Evolutionary conservation across 768 basidiomycete genomes (phyloP), one percentile per base, ranked within the genome.

Genomic region (Termitomyces sp.): DNA sequence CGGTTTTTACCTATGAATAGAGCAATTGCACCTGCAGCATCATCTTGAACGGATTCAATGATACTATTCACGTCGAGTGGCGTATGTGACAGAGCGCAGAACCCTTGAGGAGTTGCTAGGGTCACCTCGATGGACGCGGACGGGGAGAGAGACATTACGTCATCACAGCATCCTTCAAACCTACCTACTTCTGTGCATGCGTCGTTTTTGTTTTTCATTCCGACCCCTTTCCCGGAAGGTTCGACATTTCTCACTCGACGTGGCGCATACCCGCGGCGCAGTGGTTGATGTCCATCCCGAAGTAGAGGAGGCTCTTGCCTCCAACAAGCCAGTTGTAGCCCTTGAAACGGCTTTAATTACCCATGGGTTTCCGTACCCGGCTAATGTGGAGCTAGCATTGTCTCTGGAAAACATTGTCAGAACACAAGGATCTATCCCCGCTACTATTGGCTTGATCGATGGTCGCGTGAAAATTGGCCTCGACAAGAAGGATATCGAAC

Each of bases 261-360:
- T 32, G 18, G 59, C 63, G 22, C 54, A 43, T 29, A 46, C 39
- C 41, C 64, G 63, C 53, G 61, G 67, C 39, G 73, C 74, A 12
- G 74, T 77, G 4, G 53, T 93, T 12, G 90, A 93, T 69, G 68
- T 93, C 32, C 86, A 88, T 53, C 87, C 90, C 9, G 94, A 98
- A 69, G 87, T 98, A 32, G 75, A 87, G 61, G 81, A 94, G 55
- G 94, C 95, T 4, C 77, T 96, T 22, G 75, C 78, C 4, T 73
- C 77, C 42, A 74, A 78, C 10, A 76, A 74, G 59, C 85, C 94
- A 20, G 77, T 98, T 46, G 93, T 98, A 12, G 94, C 95, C 13
- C 82, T 98, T 12, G 96, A 98, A 69, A 92, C 90, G 2, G 87
- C 96, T 1, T 82, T 98, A 53, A 85, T 97, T 58, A 94, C 94